Percentiles rank a stretch among this genome's conserved stretches.
Evolutionary conservation across 116 monocot species (phyloP).

Genomic region (Thalassia testudinum): DNA sequence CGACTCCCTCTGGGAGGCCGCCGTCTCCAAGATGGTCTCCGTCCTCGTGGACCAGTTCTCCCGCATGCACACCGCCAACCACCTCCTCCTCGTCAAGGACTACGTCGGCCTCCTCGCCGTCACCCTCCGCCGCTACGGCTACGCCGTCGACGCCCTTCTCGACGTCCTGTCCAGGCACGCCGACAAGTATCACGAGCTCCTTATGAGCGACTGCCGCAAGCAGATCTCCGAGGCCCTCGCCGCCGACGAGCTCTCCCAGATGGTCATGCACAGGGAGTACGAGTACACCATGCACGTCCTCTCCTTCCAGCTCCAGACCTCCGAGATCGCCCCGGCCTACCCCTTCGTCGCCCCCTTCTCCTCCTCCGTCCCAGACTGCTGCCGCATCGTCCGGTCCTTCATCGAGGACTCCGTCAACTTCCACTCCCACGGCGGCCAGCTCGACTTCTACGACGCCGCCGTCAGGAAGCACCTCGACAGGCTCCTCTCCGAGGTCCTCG

Average conservation of each 20-base stretch:
- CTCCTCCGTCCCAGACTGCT: constrained; percentile 72
- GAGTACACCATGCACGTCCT: constrained; percentile 98
- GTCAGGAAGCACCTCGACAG: constrained; percentile 83
- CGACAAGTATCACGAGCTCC: constrained; percentile 95
- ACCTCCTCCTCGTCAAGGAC: constrained; percentile 87
- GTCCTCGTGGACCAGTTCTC: constrained; percentile 98
- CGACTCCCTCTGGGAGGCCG: constrained; percentile 83
- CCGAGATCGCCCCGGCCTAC: constrained; percentile 82
- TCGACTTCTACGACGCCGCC: constrained; percentile 52
- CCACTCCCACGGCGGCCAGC: constrained; percentile 84
- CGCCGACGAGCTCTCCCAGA: constrained; percentile 72
- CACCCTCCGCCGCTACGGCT: constrained; percentile 74
- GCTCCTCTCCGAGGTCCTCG: constrained; percentile 62
- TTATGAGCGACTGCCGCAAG: constrained; percentile 75
- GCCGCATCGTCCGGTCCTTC: constrained; percentile 87
- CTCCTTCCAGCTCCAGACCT: constrained; percentile 79
- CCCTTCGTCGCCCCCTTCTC: constrained; percentile 92
- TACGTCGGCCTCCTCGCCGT: constrained; percentile 75
- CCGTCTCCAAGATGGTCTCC: constrained; percentile 82
- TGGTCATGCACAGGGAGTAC: constrained; percentile 98
- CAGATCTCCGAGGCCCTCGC: constrained; percentile 73
- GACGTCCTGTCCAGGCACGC: constrained; percentile 75
- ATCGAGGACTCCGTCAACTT: constrained; percentile 91
- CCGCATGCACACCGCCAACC: constrained; percentile 92
- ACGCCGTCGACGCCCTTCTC: constrained; percentile 63